phyloP scores from a whole-genome alignment of 169 alveolate species.

The Theileria luwenshuni region DNA sequence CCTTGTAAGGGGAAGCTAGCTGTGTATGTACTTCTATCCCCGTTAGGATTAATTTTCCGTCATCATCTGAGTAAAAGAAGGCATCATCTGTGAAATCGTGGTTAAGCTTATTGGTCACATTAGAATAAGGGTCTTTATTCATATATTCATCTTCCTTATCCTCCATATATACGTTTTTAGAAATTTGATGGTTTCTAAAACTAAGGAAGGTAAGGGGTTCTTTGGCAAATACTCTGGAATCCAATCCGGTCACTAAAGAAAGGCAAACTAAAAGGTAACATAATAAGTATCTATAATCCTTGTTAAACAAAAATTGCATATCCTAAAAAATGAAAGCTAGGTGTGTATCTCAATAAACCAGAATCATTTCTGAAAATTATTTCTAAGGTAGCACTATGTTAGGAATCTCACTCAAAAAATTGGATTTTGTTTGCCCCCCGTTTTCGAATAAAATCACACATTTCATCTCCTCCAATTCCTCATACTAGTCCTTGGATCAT shows the following conservation, averaged over 20 bases:
- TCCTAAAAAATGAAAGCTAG: too few relatives aligned
- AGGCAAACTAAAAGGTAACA: too few relatives aligned
- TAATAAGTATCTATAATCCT: too few relatives aligned
- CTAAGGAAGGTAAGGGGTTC: not conserved
- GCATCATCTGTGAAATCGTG: conserved; percentile 5
- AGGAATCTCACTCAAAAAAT: too few relatives aligned
- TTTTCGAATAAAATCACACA: too few relatives aligned
- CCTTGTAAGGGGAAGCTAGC: conserved; percentile 69
- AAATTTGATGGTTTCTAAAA: not conserved
- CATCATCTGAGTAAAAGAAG: not conserved
- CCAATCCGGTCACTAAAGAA: not conserved
- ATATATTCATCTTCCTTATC: conserved; percentile 2
- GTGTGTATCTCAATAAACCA: too few relatives aligned
- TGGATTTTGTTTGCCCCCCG: too few relatives aligned
- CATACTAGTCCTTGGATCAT: too few relatives aligned
- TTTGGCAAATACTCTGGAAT: conserved; percentile 1
- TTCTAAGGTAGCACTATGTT: too few relatives aligned
- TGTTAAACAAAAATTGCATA: too few relatives aligned
- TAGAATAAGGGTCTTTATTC: not conserved
- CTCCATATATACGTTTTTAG: not conserved
- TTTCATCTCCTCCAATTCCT: too few relatives aligned
- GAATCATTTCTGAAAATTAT: too few relatives aligned
- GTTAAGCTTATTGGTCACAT: not conserved
- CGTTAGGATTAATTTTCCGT: conserved; percentile 35
- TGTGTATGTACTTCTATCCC: conserved; percentile 79